Evolutionary conservation across 352 stramenopile species (phyloP).

Genomic region (Stramenopiles sp.): DNA sequence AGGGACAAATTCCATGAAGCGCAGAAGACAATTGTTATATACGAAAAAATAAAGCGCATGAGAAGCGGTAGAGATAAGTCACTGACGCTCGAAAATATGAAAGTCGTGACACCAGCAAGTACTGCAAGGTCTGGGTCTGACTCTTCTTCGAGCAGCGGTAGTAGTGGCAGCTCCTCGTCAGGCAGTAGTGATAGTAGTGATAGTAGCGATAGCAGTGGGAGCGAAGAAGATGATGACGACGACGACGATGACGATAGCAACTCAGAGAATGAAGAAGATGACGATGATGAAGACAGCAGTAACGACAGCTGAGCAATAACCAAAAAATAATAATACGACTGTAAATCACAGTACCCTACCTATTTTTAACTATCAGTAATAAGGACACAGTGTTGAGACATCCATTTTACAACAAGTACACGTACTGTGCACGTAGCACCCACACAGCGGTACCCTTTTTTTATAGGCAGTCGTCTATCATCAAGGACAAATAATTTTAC

Average conservation of each 20-base stretch:
- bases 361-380: no score
- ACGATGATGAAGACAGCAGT: no score
- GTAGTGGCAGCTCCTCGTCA: neutral
- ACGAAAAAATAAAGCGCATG: conserved; percentile 4
- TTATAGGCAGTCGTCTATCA: no score
- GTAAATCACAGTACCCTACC: no score
- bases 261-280: neutral
- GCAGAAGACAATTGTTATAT: neutral
- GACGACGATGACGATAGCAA: conserved; percentile 27
- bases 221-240: conserved; percentile 16
- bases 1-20: neutral
- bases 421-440: no score
- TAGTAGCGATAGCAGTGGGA: neutral
- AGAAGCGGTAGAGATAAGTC: neutral
- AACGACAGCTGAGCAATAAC: no score
- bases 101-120: neutral
- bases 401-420: no score
- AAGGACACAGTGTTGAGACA: no score
- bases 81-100: neutral
- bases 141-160: neutral
- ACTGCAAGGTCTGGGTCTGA: neutral
- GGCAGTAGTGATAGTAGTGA: neutral
- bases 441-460: no score
- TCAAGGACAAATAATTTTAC: no score
- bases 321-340: no score